A percentile compares a stretch with the other conserved stretches of the same genome.
Conservation (phyloP, 768 basidiomycete species). For the Mrakia frigida region DNA sequence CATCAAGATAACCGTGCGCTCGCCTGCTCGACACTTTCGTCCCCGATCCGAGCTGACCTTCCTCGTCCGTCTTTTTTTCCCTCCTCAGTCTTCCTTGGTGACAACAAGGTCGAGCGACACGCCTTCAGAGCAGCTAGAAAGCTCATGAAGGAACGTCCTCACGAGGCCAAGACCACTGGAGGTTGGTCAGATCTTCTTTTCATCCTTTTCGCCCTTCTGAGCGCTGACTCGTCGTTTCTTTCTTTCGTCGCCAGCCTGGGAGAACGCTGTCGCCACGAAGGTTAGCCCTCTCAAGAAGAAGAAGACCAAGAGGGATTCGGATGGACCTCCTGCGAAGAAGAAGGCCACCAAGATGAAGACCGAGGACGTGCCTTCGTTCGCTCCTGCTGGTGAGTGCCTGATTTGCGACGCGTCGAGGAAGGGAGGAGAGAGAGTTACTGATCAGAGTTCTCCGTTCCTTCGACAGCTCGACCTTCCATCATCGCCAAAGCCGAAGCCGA, state of each 20-base stretch:
- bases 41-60: neutral
- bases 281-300: neutral
- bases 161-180: neutral
- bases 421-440: neutral
- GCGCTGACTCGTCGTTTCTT: neutral
- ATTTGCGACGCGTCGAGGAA: neutral
- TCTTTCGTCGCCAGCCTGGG: neutral
- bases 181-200: neutral
- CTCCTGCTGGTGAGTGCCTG: neutral
- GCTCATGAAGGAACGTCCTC: neutral
- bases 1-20: conserved; percentile 5
- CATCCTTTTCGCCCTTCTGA: neutral
- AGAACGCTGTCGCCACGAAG: neutral
- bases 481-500: neutral
- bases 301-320: neutral
- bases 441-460: neutral
- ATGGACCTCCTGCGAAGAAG: neutral
- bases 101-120: neutral
- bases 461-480: neutral
- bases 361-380: neutral
- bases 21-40: neutral
- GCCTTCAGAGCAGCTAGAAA: neutral
- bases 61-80: neutral
- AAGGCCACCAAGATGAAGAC: neutral
- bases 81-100: neutral